These are phyloP conservation scores for Mollisia scopiformis DNA, from an alignment of 2,329 filamentous ascomycete genomes.

Conservation along the genomic window DNA sequence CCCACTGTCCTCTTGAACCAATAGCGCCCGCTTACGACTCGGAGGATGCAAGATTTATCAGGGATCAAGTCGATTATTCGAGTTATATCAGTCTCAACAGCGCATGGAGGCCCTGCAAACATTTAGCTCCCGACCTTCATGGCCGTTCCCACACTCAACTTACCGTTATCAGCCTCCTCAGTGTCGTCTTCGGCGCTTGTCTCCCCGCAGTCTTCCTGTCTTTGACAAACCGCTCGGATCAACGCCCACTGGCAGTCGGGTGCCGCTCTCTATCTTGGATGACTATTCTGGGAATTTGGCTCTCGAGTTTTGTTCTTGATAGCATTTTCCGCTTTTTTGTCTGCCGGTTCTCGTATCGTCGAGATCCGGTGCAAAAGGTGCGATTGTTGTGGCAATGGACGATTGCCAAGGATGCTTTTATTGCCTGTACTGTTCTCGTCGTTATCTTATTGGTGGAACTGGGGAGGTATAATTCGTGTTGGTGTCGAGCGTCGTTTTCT, in stretches of 20 bases:
- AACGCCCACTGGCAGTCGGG: background rate
- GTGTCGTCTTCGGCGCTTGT: slow-evolving; percentile 6
- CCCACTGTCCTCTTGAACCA: background rate
- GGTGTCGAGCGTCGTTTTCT: slow-evolving; percentile 11
- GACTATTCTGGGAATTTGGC: background rate
- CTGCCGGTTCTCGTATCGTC: background rate
- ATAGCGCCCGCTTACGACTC: background rate
- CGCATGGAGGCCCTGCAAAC: slow-evolving; percentile 7
- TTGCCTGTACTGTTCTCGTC: background rate
- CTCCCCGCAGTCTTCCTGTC: slow-evolving; percentile 8
- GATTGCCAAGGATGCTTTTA: slow-evolving; percentile 4
- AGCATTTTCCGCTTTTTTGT: background rate
- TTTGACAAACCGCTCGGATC: slow-evolving; percentile 7
- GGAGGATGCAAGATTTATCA: background rate
- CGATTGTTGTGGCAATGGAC: background rate
- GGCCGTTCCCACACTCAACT: background rate
- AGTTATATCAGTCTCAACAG: slow-evolving; percentile 3
- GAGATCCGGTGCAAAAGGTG: background rate
- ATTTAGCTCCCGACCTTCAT: background rate
- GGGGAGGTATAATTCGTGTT: slow-evolving; percentile 10
- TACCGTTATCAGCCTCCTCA: background rate
- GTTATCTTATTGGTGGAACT: slow-evolving; percentile 2
- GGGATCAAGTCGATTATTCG: background rate
- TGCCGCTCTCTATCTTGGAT: slow-evolving; percentile 8
- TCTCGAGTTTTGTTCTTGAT: background rate